These are phyloP conservation scores for Crithidia brevicula DNA, from an alignment of 208 protist genomes.

Conservation along the genomic window DNA sequence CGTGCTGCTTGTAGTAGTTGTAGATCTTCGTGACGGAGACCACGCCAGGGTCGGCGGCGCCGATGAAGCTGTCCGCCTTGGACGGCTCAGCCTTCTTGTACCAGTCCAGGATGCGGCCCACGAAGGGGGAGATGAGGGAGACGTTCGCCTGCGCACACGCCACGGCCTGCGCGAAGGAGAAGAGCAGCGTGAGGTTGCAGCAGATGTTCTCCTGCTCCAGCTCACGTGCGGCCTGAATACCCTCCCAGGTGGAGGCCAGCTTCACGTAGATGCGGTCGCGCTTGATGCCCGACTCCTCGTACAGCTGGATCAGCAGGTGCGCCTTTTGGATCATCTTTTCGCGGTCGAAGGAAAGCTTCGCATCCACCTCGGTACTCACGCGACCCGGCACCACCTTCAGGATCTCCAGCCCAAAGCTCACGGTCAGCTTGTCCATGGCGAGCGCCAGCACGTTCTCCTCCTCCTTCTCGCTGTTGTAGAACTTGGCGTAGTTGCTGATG, in stretches of 20 bases:
- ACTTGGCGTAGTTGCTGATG: conserved; percentile 41
- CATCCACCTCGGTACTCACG: conserved; percentile 98
- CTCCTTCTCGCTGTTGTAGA: conserved; percentile 40
- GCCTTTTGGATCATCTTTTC: conserved; percentile 95
- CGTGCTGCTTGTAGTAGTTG: conserved; percentile 98
- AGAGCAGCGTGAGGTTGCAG: conserved; percentile 98
- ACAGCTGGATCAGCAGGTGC: conserved; percentile 92
- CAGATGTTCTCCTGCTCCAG: conserved; percentile 97
- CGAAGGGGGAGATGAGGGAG: conserved; percentile 97
- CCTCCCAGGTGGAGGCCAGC: conserved; percentile 98
- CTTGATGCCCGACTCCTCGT: conserved; percentile 93
- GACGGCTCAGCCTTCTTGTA: conserved; percentile 83
- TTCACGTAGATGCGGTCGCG: conserved; percentile 97
- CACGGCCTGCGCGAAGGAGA: conserved; percentile 95
- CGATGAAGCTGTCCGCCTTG: conserved; percentile 58
- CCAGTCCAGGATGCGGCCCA: conserved; percentile 98
- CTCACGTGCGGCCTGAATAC: conserved; percentile 92
- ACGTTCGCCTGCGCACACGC: conserved; percentile 95
- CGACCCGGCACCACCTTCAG: conserved; percentile 97
- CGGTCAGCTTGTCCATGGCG: conserved; percentile 90
- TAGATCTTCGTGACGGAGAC: conserved; percentile 95
- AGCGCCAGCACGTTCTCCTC: conserved; percentile 66
- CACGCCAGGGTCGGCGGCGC: conserved; percentile 94
- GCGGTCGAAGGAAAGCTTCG: conserved; percentile 96
- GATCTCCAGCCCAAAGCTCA: conserved; percentile 98